These are phyloP conservation scores for Sphaerostilbella broomeana DNA, from an alignment of 2,329 filamentous ascomycete genomes.

Conservation along the genomic window DNA sequence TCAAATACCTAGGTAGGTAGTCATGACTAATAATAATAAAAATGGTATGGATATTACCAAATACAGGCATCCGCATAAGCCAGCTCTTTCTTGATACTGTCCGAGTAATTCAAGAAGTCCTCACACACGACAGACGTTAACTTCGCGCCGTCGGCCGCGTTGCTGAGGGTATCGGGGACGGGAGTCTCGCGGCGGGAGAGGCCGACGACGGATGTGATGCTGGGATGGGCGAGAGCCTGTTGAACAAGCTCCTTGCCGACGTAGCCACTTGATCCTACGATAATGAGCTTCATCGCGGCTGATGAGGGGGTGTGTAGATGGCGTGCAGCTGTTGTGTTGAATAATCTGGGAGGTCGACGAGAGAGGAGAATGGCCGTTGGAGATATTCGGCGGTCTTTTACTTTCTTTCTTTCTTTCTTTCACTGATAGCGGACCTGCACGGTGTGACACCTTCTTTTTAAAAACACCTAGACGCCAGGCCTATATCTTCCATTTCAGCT, in stretches of 20 bases:
- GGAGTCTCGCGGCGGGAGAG: conserved; percentile 33
- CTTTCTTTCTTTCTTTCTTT: no score
- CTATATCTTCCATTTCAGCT: no score
- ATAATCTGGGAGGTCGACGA: no score
- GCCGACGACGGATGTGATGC: conserved; percentile 35
- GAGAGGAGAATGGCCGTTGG: no score
- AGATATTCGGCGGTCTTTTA: no score
- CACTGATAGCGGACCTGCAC: no score
- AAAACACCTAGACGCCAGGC: no score
- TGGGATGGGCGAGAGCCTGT: conserved; percentile 30
- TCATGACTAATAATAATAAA: no score
- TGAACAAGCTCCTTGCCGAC: conserved; percentile 38
- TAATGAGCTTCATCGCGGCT: conserved; percentile 35
- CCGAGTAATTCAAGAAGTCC: conserved; percentile 36
- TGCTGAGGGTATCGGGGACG: conserved; percentile 18
- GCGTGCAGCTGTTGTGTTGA: no score
- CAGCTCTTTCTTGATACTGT: conserved; percentile 33
- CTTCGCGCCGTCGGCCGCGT: conserved; percentile 26
- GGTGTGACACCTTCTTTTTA: no score
- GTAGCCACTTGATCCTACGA: conserved; percentile 37
- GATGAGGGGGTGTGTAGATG: not conserved
- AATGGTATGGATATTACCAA: conserved; percentile 28
- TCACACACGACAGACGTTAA: conserved; percentile 32
- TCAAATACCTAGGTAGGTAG: no score
- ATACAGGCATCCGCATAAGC: conserved; percentile 37